Evolutionary conservation across 495 filamentous ascomycete species (phyloP).

Genomic region (Penicillium parvum): DNA sequence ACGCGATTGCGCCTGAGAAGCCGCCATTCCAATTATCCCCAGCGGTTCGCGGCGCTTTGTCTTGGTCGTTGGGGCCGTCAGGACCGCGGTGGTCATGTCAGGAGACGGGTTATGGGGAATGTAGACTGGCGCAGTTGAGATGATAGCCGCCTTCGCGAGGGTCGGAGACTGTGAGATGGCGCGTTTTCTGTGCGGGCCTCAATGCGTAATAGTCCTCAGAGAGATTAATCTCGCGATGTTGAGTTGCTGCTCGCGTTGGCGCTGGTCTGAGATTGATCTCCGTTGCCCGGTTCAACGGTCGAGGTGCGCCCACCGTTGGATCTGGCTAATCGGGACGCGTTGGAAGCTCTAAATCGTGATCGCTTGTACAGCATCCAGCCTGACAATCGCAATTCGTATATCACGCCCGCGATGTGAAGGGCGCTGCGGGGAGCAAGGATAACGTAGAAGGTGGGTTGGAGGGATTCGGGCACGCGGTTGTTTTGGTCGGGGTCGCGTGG

Average conservation of each 20-base stretch:
- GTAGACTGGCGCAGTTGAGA: slow-evolving; percentile 1
- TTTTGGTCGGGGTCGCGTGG: slow-evolving; percentile 49
- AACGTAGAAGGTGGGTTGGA: slow-evolving; percentile 24
- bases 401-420: slow-evolving; percentile 15
- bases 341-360: neutral
- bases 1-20: slow-evolving; percentile 42
- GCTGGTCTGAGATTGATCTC: neutral
- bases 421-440: slow-evolving; percentile 22
- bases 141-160: too few species aligned
- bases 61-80: slow-evolving; percentile 37
- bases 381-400: slow-evolving; percentile 1
- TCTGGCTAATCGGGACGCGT: neutral
- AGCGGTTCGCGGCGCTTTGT: slow-evolving; percentile 45
- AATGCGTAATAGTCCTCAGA: neutral
- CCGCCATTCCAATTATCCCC: slow-evolving; percentile 41
- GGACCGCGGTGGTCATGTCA: slow-evolving; percentile 48
- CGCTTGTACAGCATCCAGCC: neutral
- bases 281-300: slow-evolving; percentile 3
- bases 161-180: too few species aligned
- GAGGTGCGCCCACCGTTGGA: neutral
- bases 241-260: slow-evolving; percentile 9
- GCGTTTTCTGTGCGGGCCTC: neutral
- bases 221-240: slow-evolving; percentile 3
- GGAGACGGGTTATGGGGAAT: slow-evolving; percentile 16
- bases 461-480: slow-evolving; percentile 43